Conservation (phyloP, 805 yeast genomes). For the Yarrowia sp. region DNA sequence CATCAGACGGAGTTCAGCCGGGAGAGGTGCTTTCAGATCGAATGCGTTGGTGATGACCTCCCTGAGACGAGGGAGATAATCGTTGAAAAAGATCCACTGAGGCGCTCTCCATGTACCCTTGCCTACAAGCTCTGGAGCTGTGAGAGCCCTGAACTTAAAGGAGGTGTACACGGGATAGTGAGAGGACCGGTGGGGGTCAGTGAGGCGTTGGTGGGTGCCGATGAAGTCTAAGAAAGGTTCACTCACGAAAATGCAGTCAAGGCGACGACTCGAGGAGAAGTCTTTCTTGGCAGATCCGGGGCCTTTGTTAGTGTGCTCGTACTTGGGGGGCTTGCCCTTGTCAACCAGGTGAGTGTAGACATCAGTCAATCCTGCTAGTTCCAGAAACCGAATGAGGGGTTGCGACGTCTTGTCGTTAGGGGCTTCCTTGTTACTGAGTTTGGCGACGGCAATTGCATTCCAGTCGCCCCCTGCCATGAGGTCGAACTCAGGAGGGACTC, state of each 20-base stretch:
- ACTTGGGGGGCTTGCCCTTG: not conserved
- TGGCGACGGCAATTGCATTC: constrained; percentile 1
- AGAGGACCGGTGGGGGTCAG: not conserved
- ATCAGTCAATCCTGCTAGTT: not conserved
- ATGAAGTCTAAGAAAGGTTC: not conserved
- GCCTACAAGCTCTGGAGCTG: not conserved
- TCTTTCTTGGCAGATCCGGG: not conserved
- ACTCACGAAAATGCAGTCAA: not conserved
- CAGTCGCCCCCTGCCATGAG: constrained; percentile 1
- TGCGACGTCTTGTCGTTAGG: not conserved
- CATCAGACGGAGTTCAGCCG: not conserved
- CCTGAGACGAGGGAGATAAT: not conserved
- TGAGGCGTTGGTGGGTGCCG: not conserved
- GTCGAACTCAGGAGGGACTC: not conserved
- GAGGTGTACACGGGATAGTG: not conserved
- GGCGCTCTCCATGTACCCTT: not conserved
- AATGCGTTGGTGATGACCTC: not conserved
- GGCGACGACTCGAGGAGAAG: not conserved
- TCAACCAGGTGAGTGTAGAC: constrained; percentile 2
- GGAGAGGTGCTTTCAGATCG: not conserved
- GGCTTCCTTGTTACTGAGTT: not conserved
- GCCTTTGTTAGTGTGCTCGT: not conserved
- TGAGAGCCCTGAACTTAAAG: not conserved
- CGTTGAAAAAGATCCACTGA: not conserved
- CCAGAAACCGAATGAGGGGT: not conserved